Evolutionary conservation across 768 basidiomycete genomes (phyloP), one percentile per base, ranked within the genome.

Genomic region (Hortiboletus flavorubellus): DNA sequence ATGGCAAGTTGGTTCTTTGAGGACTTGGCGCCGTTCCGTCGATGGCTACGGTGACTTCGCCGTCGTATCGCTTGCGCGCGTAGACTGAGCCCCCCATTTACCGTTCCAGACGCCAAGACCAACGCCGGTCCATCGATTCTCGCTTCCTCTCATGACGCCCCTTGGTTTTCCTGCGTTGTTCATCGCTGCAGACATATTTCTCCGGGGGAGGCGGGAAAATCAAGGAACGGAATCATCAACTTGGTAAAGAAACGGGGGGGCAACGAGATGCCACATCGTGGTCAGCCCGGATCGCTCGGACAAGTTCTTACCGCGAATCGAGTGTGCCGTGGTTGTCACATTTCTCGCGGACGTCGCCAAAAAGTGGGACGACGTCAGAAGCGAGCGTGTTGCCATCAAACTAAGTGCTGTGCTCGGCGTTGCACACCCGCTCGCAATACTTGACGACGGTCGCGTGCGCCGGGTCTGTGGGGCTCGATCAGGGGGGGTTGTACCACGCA

Each of bases 311-410:
- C 91, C 90, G 65, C 91, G 89, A 60, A 90, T 88, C 40, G 87
- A 80, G 67, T 88, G 91, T 12, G 82, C 87, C 8, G 83, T 83
- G 65, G 91, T 92, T 4, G 77, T 76, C 81, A 21, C 87, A 87
- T 52, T 75, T 76, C 66, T 76, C 75, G 64, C 84, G 78, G 4
- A 77, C 76, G 56, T 88, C 81, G 21, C 82, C 84, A 21, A 62
- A 62, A 87, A 89, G 67, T 81, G 80, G 7, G 85, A 85, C 21
- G 68, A 90, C 89, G 66, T 89, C 88, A 4, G 82, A 81, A 5
- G 89, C 89, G 67, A 87, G 93, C 46, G 89, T 91, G 76, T 91
- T 93, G 21, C 87, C 87, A 68, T 91, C 91, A 68, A 89, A 80
- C 78, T 87, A 93, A 61, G 93, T 78, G 64, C 79, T 76, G 65